phyloP scores from a whole-genome alignment of 2,329 filamentous ascomycete genomes.

The Didymella segeticola region DNA sequence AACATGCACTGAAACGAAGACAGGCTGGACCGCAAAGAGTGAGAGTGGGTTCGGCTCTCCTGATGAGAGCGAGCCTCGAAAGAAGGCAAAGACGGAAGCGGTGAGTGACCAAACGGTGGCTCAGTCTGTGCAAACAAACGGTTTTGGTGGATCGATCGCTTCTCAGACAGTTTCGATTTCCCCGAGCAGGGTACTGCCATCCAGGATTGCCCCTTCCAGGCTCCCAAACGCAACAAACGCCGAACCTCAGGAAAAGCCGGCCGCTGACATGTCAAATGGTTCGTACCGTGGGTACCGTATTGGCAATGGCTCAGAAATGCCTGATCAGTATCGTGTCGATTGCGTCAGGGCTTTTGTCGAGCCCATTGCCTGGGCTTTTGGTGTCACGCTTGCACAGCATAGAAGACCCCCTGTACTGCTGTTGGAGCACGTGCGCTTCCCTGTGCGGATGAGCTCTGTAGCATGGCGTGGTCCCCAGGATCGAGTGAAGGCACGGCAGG shows the following conservation, averaged over 20 bases:
- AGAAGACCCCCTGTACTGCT: constrained; percentile 56
- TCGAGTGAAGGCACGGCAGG: constrained; percentile 58
- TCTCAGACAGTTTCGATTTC: constrained; percentile 19
- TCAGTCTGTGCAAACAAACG: constrained; percentile 19
- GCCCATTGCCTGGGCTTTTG: constrained; percentile 64
- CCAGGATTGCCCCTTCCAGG: constrained; percentile 37
- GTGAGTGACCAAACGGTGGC: constrained; percentile 22
- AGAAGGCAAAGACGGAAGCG: constrained; percentile 48
- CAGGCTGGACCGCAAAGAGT: constrained; percentile 17
- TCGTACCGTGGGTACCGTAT: constrained; percentile 65
- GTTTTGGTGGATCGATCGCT: constrained; percentile 11
- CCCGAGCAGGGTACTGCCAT: constrained; percentile 36
- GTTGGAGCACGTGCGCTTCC: constrained; percentile 60
- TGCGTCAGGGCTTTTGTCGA: constrained; percentile 64
- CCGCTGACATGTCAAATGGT: constrained; percentile 39
- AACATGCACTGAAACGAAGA: constrained; percentile 19
- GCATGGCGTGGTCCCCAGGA: constrained; percentile 62
- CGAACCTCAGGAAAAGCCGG: constrained; percentile 26
- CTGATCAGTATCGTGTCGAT: constrained; percentile 63
- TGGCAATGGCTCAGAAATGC: constrained; percentile 65
- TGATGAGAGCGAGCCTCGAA: constrained; percentile 40
- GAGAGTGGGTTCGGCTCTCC: constrained; percentile 17
- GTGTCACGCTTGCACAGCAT: constrained; percentile 59
- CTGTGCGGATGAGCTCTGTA: constrained; percentile 63
- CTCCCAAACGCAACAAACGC: constrained; percentile 33